phyloP scores from a whole-genome alignment of 805 yeast species.

The Metschnikowia koreensis region DNA sequence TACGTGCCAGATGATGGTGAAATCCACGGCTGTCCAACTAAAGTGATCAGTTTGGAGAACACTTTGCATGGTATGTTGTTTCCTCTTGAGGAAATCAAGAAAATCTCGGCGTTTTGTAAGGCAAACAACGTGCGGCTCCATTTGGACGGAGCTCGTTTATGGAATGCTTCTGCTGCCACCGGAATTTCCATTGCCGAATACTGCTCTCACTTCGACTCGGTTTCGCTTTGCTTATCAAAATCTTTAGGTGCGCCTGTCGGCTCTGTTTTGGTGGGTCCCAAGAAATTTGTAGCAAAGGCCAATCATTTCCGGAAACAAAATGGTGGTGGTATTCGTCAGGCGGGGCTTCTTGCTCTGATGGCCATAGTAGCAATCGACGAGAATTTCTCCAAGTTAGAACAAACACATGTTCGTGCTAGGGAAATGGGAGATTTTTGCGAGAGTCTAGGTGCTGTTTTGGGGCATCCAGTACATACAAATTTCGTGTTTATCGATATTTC shows the following conservation, averaged over 20 bases:
- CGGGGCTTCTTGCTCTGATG: conserved; percentile 41
- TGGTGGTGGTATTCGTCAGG: conserved; percentile 46
- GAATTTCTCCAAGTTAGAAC: conserved; percentile 30
- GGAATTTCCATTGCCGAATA: conserved; percentile 40
- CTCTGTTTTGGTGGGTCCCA: conserved; percentile 36
- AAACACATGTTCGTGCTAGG: conserved; percentile 35
- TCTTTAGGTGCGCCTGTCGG: conserved; percentile 46
- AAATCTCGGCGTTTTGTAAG: conserved; percentile 35
- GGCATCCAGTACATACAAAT: conserved; percentile 40
- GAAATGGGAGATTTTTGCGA: conserved; percentile 34
- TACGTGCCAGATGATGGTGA: conserved; percentile 44
- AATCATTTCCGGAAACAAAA: conserved; percentile 44
- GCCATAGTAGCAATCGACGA: conserved; percentile 42
- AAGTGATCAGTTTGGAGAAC: conserved; percentile 43
- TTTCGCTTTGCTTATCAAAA: conserved; percentile 43
- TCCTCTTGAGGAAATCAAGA: conserved; percentile 39
- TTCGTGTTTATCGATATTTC: conserved; percentile 40
- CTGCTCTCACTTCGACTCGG: conserved; percentile 40
- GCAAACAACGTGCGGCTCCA: conserved; percentile 36
- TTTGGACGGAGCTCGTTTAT: conserved; percentile 44
- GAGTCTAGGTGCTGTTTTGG: conserved; percentile 28
- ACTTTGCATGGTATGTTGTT: conserved; percentile 43
- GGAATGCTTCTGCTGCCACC: conserved; percentile 44
- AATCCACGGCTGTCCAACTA: conserved; percentile 45
- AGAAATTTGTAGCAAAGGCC: conserved; percentile 37